Evolutionary conservation across 257 asterid species (phyloP), one percentile per base, ranked within the genome.

Genomic region (Henckelia pumila): DNA sequence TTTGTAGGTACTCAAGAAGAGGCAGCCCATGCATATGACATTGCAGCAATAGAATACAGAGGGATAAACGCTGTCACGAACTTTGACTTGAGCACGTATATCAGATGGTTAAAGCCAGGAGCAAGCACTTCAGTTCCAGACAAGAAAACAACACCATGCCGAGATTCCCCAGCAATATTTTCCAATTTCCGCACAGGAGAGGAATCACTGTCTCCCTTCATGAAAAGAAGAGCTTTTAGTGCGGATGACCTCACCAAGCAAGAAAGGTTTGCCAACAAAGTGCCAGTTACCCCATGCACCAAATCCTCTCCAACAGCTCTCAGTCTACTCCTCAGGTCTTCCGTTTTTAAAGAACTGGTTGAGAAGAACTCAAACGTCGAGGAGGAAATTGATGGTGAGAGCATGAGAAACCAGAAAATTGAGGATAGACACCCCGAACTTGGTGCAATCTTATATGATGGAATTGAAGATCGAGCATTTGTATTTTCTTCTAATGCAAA

Each of bases 1-100:
- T 44, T 23, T 56, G 24, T 63, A 85, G 91, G 80, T 66, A 85
- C 85, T 9, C 87, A 85, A 69, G 91, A 85, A 69, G 91, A 85
- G 74, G 91, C 91, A 24, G 88, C 91, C 17, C 78, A 78, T n/a
- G 91, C 91, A 21, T 85, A 85, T 59, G 91, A 85, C 23, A 85
- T 73, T 20, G 89, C 91, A 71, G 91, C 91, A 8, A 83, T 85
- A 52, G 88, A 85, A 59, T 77, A 85, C 76, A 71, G 91, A 62
- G 88, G 91, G 32, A 71, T 75, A 25, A 80, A 83, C 5, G 91
- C 91, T 0, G 83, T 85, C 44, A 85, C 91, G 57, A 85, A 85
- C 63, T 85, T 85, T 35, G 91, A 83, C 73, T 64, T 85, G 57
- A 85, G 88, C 69, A 77, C 75, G 40, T 85, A 85, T 73, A 83